Evolutionary conservation across 148 eudicot species (phyloP).

Genomic region (Silene latifolia): DNA sequence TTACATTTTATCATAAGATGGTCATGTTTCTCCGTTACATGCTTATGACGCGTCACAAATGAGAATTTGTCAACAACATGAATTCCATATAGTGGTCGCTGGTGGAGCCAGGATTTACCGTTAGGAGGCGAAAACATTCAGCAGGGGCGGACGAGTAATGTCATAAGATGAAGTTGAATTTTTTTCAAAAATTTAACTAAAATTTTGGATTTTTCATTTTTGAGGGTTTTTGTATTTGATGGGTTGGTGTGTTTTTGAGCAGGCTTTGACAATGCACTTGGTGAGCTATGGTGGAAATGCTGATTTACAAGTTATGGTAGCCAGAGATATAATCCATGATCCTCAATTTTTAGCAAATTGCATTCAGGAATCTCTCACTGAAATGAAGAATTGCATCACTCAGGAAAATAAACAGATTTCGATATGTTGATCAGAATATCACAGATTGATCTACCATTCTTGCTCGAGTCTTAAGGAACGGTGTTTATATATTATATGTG

Average conservation of each 20-base stretch:
- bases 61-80: too few relatives aligned
- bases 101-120: too few relatives aligned
- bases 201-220: too few relatives aligned
- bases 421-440: background rate
- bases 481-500: background rate
- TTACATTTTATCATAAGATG: too few relatives aligned
- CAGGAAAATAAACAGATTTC: background rate
- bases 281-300: slow-evolving; percentile 31
- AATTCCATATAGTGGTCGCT: too few relatives aligned
- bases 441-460: background rate
- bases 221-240: too few relatives aligned
- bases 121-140: too few relatives aligned
- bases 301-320: slow-evolving; percentile 31
- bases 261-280: slow-evolving; percentile 36
- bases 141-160: too few relatives aligned
- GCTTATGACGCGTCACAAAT: too few relatives aligned
- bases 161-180: too few relatives aligned
- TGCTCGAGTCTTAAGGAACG: background rate
- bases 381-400: slow-evolving; percentile 17
- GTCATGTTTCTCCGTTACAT: too few relatives aligned
- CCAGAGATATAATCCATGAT: slow-evolving; percentile 34
- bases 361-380: slow-evolving; percentile 18
- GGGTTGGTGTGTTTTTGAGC: background rate
- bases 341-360: slow-evolving; percentile 21
- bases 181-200: too few relatives aligned